Evolutionary conservation across 2,329 filamentous ascomycete species (phyloP).

Genomic region (Trichoderma polysporum): DNA sequence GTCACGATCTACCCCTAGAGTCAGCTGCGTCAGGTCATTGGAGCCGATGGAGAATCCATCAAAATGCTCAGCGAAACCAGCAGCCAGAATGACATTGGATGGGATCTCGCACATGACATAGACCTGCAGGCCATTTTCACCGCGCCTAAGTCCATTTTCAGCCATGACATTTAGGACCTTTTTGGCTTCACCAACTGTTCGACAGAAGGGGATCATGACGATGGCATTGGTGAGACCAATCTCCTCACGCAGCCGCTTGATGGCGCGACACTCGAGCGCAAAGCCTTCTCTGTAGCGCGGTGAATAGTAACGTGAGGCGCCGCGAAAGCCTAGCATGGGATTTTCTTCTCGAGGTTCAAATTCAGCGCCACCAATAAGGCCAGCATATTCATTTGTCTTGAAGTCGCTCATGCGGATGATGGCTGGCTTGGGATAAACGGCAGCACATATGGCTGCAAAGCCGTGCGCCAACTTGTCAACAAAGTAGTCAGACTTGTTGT

Average conservation of each 20-base stretch:
- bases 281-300: constrained; percentile 40
- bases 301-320: constrained; percentile 43
- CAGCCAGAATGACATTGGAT: constrained; percentile 41
- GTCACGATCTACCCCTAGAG: constrained; percentile 40
- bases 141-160: constrained; percentile 38
- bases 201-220: constrained; percentile 41
- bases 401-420: constrained; percentile 43
- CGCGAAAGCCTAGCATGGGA: constrained; percentile 43
- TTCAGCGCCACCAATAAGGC: constrained; percentile 39
- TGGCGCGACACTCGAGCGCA: constrained; percentile 39
- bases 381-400: constrained; percentile 42
- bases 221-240: constrained; percentile 40
- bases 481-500: constrained; percentile 39
- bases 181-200: constrained; percentile 37
- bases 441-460: constrained; percentile 38
- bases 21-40: constrained; percentile 42
- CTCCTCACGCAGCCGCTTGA: constrained; percentile 38
- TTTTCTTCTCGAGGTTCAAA: constrained; percentile 42
- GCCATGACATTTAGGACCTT: constrained; percentile 38
- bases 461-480: constrained; percentile 39
- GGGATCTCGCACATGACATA: constrained; percentile 45
- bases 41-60: constrained; percentile 44
- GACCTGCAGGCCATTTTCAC: constrained; percentile 37
- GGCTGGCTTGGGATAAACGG: constrained; percentile 39
- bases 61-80: constrained; percentile 37